Evolutionary conservation across 371 early-diverging fungal genomes (phyloP), one percentile per base, ranked within the genome.

Genomic region (Fennellomyces sp.): DNA sequence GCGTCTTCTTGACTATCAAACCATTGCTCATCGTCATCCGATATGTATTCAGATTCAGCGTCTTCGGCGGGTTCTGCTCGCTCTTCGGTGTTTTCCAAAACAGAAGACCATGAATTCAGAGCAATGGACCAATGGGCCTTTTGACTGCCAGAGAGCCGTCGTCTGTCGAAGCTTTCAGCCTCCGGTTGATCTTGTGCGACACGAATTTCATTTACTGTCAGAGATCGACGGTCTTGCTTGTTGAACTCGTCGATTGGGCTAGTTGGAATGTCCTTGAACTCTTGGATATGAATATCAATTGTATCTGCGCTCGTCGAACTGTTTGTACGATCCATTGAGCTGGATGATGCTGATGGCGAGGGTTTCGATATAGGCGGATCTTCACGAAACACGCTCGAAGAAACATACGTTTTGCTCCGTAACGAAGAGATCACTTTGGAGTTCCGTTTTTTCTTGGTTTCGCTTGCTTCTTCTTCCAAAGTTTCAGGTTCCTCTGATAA

Each of bases 111-210:
- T 4, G 78, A 72, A 10, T 64, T 68, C 66, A 75, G 65, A 5
- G 64, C 73, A 52, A 72, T 68, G 0, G 75, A 64, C 78, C 78
- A 78, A 10, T 75, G 66, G 8, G 72, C 70, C 25, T 78, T 78
- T 64, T 78, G 78, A 52, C 73, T 73, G 26, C 78, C 78, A 60
- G 75, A 75, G 21, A 60, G 61, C 31, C 65, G 64, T 58, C 61
- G 60, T 23, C 29, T 59, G 55, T 51, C 59, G 35, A 55, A 41
- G 13, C 21, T 51, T 19, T 45, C 51, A 13, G 47, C 33, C 28
- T 41, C 48, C 0, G 23, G 45, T 45, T 45, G n/a, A n/a, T n/a
- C 21, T 21, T 45, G 45, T 45, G 45, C 23, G n/a, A 45, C 45
- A 17, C 23, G 19, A 21, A 45, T 45, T 45, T 45, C 45, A 45